phyloP scores from a whole-genome alignment of 1,139 yeast species.

The Suhomyces yuchorum region DNA sequence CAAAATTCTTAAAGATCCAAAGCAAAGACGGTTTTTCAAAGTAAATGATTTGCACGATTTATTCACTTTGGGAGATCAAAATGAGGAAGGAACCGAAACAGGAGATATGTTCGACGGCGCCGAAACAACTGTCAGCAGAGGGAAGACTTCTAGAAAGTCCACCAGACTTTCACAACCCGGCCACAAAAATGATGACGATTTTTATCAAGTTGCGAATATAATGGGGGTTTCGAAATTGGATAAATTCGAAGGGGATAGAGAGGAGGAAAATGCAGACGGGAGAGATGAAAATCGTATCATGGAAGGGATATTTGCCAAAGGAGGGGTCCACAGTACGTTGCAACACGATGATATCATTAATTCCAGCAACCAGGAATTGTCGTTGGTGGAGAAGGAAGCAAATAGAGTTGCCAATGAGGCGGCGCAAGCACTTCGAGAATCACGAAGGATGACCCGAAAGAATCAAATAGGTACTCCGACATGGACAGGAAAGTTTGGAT shows the following conservation, averaged over 20 bases:
- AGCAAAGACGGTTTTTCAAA: conserved; percentile 89
- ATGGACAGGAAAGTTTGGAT: conserved; percentile 93
- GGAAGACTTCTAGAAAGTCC: conserved; percentile 29
- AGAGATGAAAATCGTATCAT: conserved; percentile 65
- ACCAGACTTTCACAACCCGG: conserved; percentile 26
- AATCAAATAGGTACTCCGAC: conserved; percentile 84
- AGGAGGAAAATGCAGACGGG: conserved; percentile 25
- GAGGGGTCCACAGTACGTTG: conserved; percentile 75
- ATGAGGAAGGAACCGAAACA: conserved; percentile 65
- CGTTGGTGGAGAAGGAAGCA: conserved; percentile 75
- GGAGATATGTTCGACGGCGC: conserved; percentile 64
- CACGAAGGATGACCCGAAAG: conserved; percentile 64
- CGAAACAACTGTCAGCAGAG: conserved; percentile 35
- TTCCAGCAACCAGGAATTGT: conserved; percentile 50
- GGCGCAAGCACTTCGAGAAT: conserved; percentile 66
- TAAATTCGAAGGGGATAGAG: conserved; percentile 48
- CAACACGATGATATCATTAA: conserved; percentile 79
- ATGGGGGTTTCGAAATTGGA: conserved; percentile 59
- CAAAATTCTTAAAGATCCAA: conserved; percentile 92
- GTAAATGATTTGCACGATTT: conserved; percentile 89
- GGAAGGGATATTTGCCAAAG: conserved; percentile 70
- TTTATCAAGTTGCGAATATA: conserved; percentile 52
- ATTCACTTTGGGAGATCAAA: conserved; percentile 77
- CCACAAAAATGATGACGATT: conserved; percentile 55
- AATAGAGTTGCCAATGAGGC: conserved; percentile 75